These are phyloP conservation scores for Hypomyces rosellus DNA, from an alignment of 2,329 filamentous ascomycete species.

Conservation along the genomic window DNA sequence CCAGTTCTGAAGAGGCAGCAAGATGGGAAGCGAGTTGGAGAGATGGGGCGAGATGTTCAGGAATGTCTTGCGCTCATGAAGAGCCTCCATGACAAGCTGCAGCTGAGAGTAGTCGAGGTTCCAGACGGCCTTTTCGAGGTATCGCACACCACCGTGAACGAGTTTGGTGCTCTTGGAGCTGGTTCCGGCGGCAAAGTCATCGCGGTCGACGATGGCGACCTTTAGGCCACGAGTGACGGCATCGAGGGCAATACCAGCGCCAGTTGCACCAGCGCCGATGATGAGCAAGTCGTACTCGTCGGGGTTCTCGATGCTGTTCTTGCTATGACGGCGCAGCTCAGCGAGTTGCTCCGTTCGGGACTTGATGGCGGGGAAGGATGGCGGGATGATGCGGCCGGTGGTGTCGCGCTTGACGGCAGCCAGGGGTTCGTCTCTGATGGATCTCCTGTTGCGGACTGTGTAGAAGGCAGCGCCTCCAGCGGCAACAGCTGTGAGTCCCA, in stretches of 20 bases:
- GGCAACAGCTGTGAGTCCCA: conserved; percentile 25
- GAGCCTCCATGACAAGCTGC: conserved; percentile 71
- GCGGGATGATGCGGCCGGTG: conserved; percentile 31
- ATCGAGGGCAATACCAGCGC: conserved; percentile 74
- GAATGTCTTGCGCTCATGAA: conserved; percentile 78
- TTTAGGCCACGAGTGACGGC: conserved; percentile 72
- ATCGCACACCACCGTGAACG: conserved; percentile 78
- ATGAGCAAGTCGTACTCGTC: conserved; percentile 70
- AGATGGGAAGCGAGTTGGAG: conserved; percentile 73
- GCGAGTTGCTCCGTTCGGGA: conserved; percentile 33
- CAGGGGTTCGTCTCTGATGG: conserved; percentile 26
- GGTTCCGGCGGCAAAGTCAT: conserved; percentile 76
- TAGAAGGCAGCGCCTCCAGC: conserved; percentile 27
- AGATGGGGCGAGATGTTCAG: conserved; percentile 77
- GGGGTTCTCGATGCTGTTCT: conserved; percentile 25
- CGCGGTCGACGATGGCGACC: conserved; percentile 74
- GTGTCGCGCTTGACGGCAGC: conserved; percentile 30
- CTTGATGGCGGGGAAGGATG: conserved; percentile 29
- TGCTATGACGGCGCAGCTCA: conserved; percentile 30
- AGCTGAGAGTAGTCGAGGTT: conserved; percentile 81
- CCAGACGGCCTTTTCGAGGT: conserved; percentile 81
- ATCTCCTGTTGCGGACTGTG: conserved; percentile 22
- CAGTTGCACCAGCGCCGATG: conserved; percentile 74
- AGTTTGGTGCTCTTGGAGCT: conserved; percentile 85
- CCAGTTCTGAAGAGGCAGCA: conserved; percentile 77